These are phyloP conservation scores for Neurospora sublineolata DNA, from an alignment of 495 filamentous ascomycete genomes.

Conservation along the genomic window DNA sequence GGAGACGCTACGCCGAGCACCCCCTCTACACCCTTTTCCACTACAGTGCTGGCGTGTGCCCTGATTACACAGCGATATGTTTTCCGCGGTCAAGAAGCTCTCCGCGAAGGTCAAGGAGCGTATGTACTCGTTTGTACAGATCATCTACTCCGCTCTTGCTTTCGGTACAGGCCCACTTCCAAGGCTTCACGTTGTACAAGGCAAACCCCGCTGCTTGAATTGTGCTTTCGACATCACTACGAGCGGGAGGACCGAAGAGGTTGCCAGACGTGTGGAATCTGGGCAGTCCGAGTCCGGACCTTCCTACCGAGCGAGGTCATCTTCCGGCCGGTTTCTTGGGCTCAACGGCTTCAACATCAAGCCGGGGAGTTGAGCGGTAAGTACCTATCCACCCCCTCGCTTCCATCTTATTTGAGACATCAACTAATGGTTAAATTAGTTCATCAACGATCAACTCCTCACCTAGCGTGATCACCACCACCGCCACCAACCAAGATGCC, in stretches of 20 bases:
- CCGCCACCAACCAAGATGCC: neutral
- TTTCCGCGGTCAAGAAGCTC: neutral
- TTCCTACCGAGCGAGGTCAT: neutral
- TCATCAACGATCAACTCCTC: neutral
- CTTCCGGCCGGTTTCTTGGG: neutral
- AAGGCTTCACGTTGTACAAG: no score
- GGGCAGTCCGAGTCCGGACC: neutral
- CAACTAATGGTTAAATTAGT: neutral
- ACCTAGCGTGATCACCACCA: neutral
- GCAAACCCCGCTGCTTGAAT: no score
- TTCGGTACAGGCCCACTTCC: no score
- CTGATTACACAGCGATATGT: neutral
- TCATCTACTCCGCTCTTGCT: no score
- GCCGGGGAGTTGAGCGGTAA: neutral
- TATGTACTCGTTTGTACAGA: no score
- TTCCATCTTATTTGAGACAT: neutral
- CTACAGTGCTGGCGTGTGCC: slow-evolving; percentile 42
- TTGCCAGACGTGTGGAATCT: no score
- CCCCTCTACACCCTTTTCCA: slow-evolving; percentile 84
- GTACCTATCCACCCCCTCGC: neutral
- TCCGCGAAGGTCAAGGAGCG: neutral
- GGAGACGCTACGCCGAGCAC: slow-evolving; percentile 80
- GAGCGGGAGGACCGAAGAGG: no score
- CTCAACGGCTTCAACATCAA: neutral
- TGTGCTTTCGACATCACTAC: slow-evolving; percentile 14